Evolutionary conservation across 2,329 filamentous ascomycete species (phyloP).

Genomic region (Colletotrichum limetticola): DNA sequence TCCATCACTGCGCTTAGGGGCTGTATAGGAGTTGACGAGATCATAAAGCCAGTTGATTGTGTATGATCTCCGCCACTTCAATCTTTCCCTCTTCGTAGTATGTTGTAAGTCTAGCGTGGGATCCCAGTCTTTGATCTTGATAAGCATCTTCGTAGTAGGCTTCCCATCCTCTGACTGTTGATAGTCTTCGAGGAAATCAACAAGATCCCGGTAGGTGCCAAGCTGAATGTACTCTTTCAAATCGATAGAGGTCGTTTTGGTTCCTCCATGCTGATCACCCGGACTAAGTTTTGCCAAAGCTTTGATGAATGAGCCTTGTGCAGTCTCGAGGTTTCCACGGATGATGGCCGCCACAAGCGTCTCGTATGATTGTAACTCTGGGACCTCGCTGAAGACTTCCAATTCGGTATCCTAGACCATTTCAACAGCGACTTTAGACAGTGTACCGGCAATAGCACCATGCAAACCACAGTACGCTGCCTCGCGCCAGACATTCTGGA

Average conservation of each 20-base stretch:
- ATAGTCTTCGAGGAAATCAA: slow-evolving; percentile 58
- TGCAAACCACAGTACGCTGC: slow-evolving; percentile 58
- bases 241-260: slow-evolving; percentile 44
- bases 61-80: slow-evolving; percentile 58
- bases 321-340: slow-evolving; percentile 46
- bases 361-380: slow-evolving; percentile 55
- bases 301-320: slow-evolving; percentile 40
- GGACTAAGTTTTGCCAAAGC: slow-evolving; percentile 8
- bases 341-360: slow-evolving; percentile 54
- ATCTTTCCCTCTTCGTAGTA: slow-evolving; percentile 50
- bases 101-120: slow-evolving; percentile 49
- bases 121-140: slow-evolving; percentile 52
- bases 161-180: slow-evolving; percentile 55
- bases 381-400: slow-evolving; percentile 57
- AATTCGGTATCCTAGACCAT: slow-evolving; percentile 52
- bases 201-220: slow-evolving; percentile 52
- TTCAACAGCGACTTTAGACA: slow-evolving; percentile 53
- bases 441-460: slow-evolving; percentile 53
- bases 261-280: not conserved
- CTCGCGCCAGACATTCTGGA: slow-evolving; percentile 54
- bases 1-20: slow-evolving; percentile 43
- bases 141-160: slow-evolving; percentile 56
- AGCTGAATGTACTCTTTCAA: slow-evolving; percentile 56
- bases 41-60: slow-evolving; percentile 65
- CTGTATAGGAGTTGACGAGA: slow-evolving; percentile 57